Conservation (phyloP, 495 filamentous ascomycete species). For the Tricharina praecox region DNA sequence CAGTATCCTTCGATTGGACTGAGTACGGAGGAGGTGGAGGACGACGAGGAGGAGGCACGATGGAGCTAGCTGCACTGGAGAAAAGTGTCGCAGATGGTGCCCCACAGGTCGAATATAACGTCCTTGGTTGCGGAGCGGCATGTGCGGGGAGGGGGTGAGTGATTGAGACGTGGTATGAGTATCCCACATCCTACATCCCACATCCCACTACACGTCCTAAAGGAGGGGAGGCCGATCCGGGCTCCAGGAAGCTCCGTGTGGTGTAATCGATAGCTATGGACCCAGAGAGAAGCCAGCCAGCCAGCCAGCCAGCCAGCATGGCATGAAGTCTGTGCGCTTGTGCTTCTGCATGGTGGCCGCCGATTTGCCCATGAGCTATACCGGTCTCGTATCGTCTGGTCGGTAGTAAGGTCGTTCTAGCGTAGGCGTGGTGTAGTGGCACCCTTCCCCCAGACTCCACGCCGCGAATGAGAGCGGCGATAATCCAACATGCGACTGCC, state of each 20-base stretch:
- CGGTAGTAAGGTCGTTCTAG: not conserved
- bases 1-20: too few species aligned
- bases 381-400: not conserved
- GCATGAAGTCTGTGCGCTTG: not conserved
- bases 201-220: too few species aligned
- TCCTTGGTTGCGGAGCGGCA: not conserved
- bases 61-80: too few species aligned
- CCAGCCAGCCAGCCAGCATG: too few species aligned
- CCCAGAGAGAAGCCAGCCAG: not conserved
- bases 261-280: not conserved
- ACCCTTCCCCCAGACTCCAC: not conserved
- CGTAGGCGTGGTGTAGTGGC: not conserved
- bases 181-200: too few species aligned
- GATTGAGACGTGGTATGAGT: not conserved
- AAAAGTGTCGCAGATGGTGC: too few species aligned
- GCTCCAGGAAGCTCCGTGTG: not conserved
- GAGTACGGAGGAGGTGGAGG: too few species aligned
- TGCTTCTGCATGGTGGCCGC: not conserved
- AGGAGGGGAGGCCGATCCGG: conserved; percentile 4
- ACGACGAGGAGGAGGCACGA: too few species aligned
- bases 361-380: not conserved
- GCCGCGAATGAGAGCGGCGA: not conserved
- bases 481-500: not conserved
- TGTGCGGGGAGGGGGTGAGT: too few species aligned
- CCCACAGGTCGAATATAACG: conserved; percentile 4